Percentiles rank a stretch among this genome's conserved stretches.
Evolutionary conservation across 2,329 filamentous ascomycete species (phyloP).

Genomic region (Orbilia blumenaviensis): DNA sequence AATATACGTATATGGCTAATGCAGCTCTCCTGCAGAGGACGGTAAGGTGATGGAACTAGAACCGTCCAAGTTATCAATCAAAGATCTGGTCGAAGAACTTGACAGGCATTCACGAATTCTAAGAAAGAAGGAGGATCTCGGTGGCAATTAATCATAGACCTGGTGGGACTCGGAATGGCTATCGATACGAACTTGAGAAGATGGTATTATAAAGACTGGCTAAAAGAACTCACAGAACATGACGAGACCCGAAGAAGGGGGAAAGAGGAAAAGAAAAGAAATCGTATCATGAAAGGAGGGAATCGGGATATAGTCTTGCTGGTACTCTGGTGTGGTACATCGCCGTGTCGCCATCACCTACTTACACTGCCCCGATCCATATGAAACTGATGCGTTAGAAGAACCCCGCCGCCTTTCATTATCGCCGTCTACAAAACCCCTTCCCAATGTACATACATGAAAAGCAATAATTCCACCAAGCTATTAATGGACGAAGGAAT

Average conservation of each 20-base stretch:
- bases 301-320: not conserved
- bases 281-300: not conserved
- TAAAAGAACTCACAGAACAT: slow-evolving; percentile 17
- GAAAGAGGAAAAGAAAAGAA: slow-evolving; percentile 5
- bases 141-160: slow-evolving; percentile 59
- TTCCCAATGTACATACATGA: slow-evolving; percentile 5
- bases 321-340: not conserved
- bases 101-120: slow-evolving; percentile 86
- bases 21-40: slow-evolving; percentile 71
- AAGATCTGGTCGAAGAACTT: slow-evolving; percentile 85
- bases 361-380: not conserved
- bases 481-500: not conserved
- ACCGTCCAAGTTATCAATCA: slow-evolving; percentile 81
- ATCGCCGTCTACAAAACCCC: not conserved
- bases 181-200: not conserved
- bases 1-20: not conserved
- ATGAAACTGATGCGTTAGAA: not conserved
- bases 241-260: too few species aligned
- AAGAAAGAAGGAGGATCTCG: slow-evolving; percentile 82
- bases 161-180: not conserved
- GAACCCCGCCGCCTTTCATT: not conserved
- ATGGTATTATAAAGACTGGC: slow-evolving; percentile 16
- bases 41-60: slow-evolving; percentile 89
- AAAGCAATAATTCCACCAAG: not conserved
- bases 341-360: not conserved